Evolutionary conservation across 331 rosid genomes (phyloP).

Genomic region (Cydonia oblonga): DNA sequence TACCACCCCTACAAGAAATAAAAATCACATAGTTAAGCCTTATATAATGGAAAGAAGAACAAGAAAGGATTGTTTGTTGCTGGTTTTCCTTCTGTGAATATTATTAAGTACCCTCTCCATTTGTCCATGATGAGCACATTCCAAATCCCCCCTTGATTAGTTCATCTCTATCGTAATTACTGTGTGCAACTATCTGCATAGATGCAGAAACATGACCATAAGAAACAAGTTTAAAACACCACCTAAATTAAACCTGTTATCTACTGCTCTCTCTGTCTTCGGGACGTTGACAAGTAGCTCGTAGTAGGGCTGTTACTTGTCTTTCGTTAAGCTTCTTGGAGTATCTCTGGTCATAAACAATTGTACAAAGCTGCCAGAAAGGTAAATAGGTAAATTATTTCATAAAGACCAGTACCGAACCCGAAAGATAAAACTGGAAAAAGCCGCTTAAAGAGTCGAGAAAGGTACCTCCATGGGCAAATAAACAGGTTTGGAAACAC

Average conservation of each 20-base stretch:
- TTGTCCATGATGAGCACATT: conserved; percentile 11
- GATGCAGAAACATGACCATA: background rate
- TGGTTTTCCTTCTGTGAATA: background rate
- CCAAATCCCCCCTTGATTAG: conserved; percentile 29
- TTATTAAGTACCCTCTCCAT: conserved; percentile 15
- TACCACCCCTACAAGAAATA: conserved; percentile 18
- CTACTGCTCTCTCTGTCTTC: background rate
- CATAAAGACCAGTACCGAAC: background rate
- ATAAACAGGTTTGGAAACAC: conserved; percentile 34
- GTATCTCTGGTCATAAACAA: conserved; percentile 56
- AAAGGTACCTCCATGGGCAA: conserved; percentile 65
- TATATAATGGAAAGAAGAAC: no score
- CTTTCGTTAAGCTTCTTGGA: conserved; percentile 36
- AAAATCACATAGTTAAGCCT: no score
- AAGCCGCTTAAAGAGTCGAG: background rate
- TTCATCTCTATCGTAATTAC: conserved; percentile 6
- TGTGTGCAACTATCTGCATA: conserved; percentile 18
- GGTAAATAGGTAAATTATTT: background rate
- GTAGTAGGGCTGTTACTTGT: conserved; percentile 40
- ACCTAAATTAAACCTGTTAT: conserved; percentile 9
- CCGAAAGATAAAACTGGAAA: background rate
- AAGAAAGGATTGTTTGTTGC: no score
- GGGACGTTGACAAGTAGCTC: conserved; percentile 75
- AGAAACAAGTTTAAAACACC: background rate
- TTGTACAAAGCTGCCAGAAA: conserved; percentile 35